These are phyloP conservation scores for Angomonas deanei DNA, from an alignment of 208 protist species.

Conservation along the genomic window DNA sequence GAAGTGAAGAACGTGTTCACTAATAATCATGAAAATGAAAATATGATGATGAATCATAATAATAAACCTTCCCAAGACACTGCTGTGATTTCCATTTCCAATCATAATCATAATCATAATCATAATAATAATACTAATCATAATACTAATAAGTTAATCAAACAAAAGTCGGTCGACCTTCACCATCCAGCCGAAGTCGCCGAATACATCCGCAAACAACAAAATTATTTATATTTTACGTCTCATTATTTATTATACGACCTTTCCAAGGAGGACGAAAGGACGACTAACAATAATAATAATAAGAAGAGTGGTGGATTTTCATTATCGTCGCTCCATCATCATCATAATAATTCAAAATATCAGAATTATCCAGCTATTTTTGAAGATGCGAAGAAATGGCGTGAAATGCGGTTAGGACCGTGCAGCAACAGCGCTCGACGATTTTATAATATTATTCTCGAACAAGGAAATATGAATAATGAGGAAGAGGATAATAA, in stretches of 20 bases:
- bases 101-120: background rate
- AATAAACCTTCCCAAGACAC: background rate
- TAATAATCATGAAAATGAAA: slow-evolving; percentile 1
- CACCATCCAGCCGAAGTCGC: no score
- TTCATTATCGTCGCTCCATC: no score
- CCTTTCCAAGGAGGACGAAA: no score
- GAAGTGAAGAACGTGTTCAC: background rate
- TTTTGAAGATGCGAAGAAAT: background rate
- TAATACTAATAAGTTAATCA: background rate
- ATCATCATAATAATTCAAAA: background rate
- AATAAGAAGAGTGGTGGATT: no score
- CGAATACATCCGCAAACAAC: no score
- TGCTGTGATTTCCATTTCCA: background rate
- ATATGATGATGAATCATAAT: background rate
- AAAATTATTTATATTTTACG: no score
- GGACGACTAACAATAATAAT: no score
- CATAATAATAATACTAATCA: background rate
- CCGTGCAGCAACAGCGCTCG: background rate
- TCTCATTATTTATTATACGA: no score
- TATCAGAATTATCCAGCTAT: no score
- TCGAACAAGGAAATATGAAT: background rate
- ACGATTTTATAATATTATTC: background rate
- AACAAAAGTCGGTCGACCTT: no score
- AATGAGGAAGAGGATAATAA: background rate
- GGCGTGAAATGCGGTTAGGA: background rate